A percentile compares a stretch with the other conserved stretches of the same genome.
Evolutionary conservation across 768 basidiomycete genomes (phyloP).

Genomic region (Hygrocybe punicea): DNA sequence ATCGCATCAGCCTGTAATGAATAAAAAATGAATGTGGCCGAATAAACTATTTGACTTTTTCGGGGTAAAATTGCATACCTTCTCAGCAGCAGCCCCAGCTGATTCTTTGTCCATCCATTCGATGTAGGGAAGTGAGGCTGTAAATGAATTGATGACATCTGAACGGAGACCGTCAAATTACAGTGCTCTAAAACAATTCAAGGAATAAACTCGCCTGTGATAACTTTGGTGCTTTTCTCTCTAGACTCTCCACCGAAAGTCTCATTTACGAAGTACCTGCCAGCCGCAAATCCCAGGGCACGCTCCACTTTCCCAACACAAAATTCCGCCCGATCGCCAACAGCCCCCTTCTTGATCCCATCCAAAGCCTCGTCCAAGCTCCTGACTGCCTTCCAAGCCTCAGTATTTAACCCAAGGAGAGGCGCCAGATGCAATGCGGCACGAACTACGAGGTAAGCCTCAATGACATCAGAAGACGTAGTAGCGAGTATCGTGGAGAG

Average conservation of each 20-base stretch:
- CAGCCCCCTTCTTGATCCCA: conserved; percentile 84
- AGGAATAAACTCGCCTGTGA: conserved; percentile 49
- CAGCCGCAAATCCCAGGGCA: conserved; percentile 83
- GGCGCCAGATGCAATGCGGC: conserved; percentile 66
- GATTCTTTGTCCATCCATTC: conserved; percentile 92
- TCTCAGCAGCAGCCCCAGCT: conserved; percentile 76
- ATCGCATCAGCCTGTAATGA: conserved; percentile 65
- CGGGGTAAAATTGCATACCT: conserved; percentile 44
- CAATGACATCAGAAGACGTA: conserved; percentile 67
- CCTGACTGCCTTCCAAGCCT: conserved; percentile 74
- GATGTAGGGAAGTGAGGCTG: conserved; percentile 64
- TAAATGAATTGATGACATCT: conserved; percentile 84
- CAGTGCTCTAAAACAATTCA: neutral
- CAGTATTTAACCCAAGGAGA: conserved; percentile 69
- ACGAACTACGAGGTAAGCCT: conserved; percentile 84
- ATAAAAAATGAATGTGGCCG: conserved; percentile 11
- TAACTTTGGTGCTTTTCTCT: conserved; percentile 77
- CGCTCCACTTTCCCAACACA: conserved; percentile 72
- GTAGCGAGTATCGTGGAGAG: conserved; percentile 66
- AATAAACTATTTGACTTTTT: conserved; percentile 7
- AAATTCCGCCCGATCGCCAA: conserved; percentile 79
- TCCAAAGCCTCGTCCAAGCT: conserved; percentile 66
- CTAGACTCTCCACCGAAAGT: conserved; percentile 78
- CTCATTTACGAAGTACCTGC: conserved; percentile 83
- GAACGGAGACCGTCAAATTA: conserved; percentile 18